Evolutionary conservation across 805 yeast genomes (phyloP).

Genomic region (Nakazawaea laoshanensis): DNA sequence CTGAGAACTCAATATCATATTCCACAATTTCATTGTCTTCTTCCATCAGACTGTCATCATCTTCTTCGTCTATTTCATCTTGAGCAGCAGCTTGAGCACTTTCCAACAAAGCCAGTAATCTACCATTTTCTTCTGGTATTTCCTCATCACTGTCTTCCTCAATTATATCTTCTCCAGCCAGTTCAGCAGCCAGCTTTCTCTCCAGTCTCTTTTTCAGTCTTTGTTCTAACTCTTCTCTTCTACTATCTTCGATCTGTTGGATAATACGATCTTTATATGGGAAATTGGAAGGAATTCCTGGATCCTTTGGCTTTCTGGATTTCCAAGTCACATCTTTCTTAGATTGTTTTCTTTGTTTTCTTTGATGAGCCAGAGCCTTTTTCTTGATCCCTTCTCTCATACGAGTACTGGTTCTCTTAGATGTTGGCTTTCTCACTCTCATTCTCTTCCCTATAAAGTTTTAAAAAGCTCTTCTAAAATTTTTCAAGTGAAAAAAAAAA

Average conservation of each 20-base stretch:
- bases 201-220: constrained; percentile 26
- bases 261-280: constrained; percentile 88
- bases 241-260: constrained; percentile 57
- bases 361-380: constrained; percentile 86
- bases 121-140: constrained; percentile 39
- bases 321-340: constrained; percentile 95
- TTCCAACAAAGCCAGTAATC: constrained; percentile 73
- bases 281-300: constrained; percentile 91
- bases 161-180: constrained; percentile 19
- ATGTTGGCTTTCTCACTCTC: constrained; percentile 45
- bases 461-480: not conserved
- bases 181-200: constrained; percentile 25
- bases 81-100: constrained; percentile 87
- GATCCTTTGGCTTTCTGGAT: constrained; percentile 74
- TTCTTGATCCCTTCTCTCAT: constrained; percentile 95
- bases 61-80: constrained; percentile 24
- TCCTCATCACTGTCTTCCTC: constrained; percentile 31
- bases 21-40: constrained; percentile 43
- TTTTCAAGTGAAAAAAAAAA: constrained; percentile 5
- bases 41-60: constrained; percentile 26
- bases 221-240: constrained; percentile 33
- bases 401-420: constrained; percentile 86
- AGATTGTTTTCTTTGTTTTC: constrained; percentile 73
- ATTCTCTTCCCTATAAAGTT: not conserved
- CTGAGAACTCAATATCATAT: constrained; percentile 35